Evolutionary conservation across 1,284 basidiomycete species (phyloP).

Genomic region (Cryptococcus wingfieldii): DNA sequence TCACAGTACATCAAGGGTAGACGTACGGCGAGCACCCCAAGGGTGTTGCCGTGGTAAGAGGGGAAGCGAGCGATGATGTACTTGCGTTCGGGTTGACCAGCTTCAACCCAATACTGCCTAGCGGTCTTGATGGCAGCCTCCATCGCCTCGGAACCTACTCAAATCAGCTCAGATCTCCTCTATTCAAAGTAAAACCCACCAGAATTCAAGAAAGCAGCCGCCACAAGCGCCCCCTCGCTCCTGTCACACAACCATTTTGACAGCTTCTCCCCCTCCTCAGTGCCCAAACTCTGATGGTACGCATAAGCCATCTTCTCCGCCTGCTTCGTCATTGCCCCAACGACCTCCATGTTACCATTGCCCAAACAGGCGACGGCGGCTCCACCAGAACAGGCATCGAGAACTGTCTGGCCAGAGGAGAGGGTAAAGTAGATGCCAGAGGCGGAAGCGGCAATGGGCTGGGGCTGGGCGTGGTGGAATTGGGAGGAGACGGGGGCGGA

Average conservation of each 20-base stretch:
- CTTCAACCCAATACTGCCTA: slow-evolving; percentile 54
- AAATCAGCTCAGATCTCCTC: background rate
- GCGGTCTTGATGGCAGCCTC: slow-evolving; percentile 33
- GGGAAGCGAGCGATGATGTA: slow-evolving; percentile 75
- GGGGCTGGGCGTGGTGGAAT: slow-evolving; percentile 6
- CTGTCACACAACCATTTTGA: slow-evolving; percentile 18
- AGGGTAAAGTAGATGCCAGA: slow-evolving; percentile 24
- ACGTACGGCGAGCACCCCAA: slow-evolving; percentile 49
- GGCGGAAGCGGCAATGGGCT: slow-evolving; percentile 14
- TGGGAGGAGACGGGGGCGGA: background rate
- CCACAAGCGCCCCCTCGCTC: slow-evolving; percentile 22
- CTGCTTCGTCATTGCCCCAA: slow-evolving; percentile 24
- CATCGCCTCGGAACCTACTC: slow-evolving; percentile 29
- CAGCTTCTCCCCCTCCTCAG: slow-evolving; percentile 21
- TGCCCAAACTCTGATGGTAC: slow-evolving; percentile 24
- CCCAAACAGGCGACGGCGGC: slow-evolving; percentile 78
- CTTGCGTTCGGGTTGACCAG: slow-evolving; percentile 61
- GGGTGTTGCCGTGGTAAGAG: slow-evolving; percentile 79
- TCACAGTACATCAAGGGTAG: background rate
- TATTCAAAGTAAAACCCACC: slow-evolving; percentile 9
- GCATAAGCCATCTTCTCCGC: slow-evolving; percentile 24
- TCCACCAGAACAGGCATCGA: slow-evolving; percentile 56
- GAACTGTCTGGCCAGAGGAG: slow-evolving; percentile 17
- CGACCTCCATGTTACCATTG: slow-evolving; percentile 59
- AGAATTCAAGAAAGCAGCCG: slow-evolving; percentile 30